These are phyloP conservation scores for Lepraria neglecta DNA, from an alignment of 495 filamentous ascomycete species.

Conservation along the genomic window DNA sequence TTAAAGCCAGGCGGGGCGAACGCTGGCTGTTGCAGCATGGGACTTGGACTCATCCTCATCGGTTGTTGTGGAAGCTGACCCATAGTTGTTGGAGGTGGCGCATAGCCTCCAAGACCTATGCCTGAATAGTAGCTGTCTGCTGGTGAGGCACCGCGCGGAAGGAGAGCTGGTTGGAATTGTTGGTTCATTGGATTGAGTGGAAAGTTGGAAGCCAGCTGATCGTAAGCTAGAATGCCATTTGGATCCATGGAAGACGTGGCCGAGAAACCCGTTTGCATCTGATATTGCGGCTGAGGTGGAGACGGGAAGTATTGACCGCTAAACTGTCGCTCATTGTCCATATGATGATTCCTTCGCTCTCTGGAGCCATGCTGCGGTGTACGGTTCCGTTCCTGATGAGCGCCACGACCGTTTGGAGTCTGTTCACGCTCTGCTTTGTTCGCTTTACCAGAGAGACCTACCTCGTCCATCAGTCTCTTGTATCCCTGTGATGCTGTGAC, in stretches of 20 bases:
- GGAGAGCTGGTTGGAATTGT: slow-evolving; percentile 45
- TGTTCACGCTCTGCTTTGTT: slow-evolving; percentile 40
- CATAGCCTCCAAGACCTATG: slow-evolving; percentile 40
- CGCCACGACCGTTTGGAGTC: slow-evolving; percentile 36
- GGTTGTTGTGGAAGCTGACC: slow-evolving; percentile 38
- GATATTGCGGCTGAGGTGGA: slow-evolving; percentile 35
- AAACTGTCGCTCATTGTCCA: slow-evolving; percentile 44
- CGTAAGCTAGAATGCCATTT: slow-evolving; percentile 34
- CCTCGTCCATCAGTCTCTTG: slow-evolving; percentile 97
- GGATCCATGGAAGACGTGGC: slow-evolving; percentile 42
- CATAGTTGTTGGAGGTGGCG: slow-evolving; percentile 39
- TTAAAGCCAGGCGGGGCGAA: slow-evolving; percentile 44
- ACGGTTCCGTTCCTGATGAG: slow-evolving; percentile 44
- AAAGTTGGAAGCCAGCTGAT: slow-evolving; percentile 40
- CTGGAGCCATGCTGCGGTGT: slow-evolving; percentile 41
- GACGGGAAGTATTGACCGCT: slow-evolving; percentile 40
- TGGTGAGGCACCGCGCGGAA: slow-evolving; percentile 42
- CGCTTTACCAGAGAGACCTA: slow-evolving; percentile 60
- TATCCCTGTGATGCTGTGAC: slow-evolving; percentile 92
- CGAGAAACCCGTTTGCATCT: slow-evolving; percentile 28
- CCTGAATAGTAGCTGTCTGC: slow-evolving; percentile 38
- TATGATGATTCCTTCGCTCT: slow-evolving; percentile 40
- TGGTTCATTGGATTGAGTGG: slow-evolving; percentile 36
- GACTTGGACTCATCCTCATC: slow-evolving; percentile 37
- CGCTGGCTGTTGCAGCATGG: slow-evolving; percentile 40